Base-by-base conservation (phyloP, 2,329 filamentous ascomycete genomes). In the Fusarium tanahbumbuense region DNA sequence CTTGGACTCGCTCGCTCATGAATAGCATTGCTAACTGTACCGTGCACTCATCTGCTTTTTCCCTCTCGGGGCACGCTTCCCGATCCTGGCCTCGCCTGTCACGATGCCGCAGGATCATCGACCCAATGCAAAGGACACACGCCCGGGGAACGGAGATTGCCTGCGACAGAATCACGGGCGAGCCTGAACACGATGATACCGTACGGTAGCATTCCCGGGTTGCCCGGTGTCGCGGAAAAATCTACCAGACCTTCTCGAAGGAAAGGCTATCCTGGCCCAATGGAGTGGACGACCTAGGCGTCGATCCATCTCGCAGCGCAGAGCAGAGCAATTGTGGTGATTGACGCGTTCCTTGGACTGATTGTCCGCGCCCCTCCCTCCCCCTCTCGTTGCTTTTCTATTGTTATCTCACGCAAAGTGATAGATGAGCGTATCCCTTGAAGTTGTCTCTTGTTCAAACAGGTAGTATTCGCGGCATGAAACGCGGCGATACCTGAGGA, bases 211-310 rank as follows among this genome's bases (percentile, higher is more conserved):
- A 71, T 70, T 65, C 48, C 68, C 68, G 60, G 68, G 49, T 46
- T 71, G 68, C 47, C 72, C 58, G 64, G 58, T 72, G 49, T 64
- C 53, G 58, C 64, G 59, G 61, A 64, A 61, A 53, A 58, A 49
- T 60, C 60, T 61, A 60, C 50, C 48, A 64, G 50, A 53, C 37
- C 66, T 75, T 75, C 73, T 71, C 64, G 73, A 75, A 75, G 73
- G 61, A 67, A 54, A 73, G 67, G 67, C 47, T 60, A 73, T 67
- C 73, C 70, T 60, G 62, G 65, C 68, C 71, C 73, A 73, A 61
- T 50, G 56, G 58, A 64, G 56, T 42, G 70, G 73, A 60, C 25
- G 71, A 73, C 69, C 73, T 74, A 62, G 72, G 54, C 64, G 73
- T 75, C 72, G 73, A 75, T 75, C 73, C 53, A 64, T 71, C 62